Evolutionary conservation across 2,329 filamentous ascomycete species (phyloP).

Genomic region (Penicillium sp.): DNA sequence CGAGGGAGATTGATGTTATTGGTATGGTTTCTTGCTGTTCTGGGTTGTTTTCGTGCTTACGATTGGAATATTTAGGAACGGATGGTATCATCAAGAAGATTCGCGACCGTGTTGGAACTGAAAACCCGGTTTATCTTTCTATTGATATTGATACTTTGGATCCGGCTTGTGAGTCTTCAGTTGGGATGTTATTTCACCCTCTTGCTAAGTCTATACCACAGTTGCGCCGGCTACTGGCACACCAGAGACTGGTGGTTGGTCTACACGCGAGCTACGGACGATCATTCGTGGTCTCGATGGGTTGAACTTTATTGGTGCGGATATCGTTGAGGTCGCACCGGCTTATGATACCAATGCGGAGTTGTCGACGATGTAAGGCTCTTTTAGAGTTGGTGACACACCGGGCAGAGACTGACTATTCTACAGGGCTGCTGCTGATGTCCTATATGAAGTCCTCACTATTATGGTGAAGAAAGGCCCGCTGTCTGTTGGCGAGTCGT

Average conservation of each 20-base stretch:
- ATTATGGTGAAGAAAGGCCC: slow-evolving; percentile 80
- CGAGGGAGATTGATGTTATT: slow-evolving; percentile 67
- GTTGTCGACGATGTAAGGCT: slow-evolving; percentile 49
- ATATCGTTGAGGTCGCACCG: slow-evolving; percentile 63
- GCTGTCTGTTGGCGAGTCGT: slow-evolving; percentile 37
- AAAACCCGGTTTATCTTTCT: slow-evolving; percentile 74
- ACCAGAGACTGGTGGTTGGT: slow-evolving; percentile 62
- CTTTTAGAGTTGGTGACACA: no score
- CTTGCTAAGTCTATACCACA: slow-evolving; percentile 4
- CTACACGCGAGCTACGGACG: slow-evolving; percentile 58
- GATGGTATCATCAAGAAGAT: slow-evolving; percentile 65
- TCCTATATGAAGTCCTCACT: slow-evolving; percentile 74
- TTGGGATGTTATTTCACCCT: not conserved
- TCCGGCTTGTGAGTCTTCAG: not conserved
- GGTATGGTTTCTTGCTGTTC: slow-evolving; percentile 29
- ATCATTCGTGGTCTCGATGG: slow-evolving; percentile 60
- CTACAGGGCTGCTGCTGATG: slow-evolving; percentile 51
- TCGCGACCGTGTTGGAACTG: slow-evolving; percentile 68
- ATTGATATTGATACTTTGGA: slow-evolving; percentile 55
- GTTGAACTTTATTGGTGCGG: slow-evolving; percentile 58
- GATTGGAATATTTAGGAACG: not conserved
- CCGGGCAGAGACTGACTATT: not conserved
- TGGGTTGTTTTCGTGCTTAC: not conserved
- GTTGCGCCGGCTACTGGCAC: slow-evolving; percentile 55
- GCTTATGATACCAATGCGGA: slow-evolving; percentile 63